Percentiles rank a stretch among this genome's conserved stretches.
Evolutionary conservation across 2,329 filamentous ascomycete genomes (phyloP).

Genomic region (Colletotrichum orbiculare): DNA sequence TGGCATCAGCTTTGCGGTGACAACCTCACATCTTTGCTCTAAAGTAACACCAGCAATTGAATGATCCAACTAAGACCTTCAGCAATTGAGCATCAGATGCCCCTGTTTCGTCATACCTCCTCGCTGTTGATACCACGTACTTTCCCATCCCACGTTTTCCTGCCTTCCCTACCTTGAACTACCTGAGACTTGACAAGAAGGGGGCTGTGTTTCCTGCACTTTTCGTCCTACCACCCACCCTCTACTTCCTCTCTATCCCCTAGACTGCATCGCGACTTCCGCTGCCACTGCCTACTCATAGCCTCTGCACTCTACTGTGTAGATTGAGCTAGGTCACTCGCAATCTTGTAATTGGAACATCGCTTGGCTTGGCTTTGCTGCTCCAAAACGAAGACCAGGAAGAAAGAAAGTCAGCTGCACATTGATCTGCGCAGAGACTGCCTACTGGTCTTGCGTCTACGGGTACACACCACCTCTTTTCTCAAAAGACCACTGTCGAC

Average conservation of each 20-base stretch:
- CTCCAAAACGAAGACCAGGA: no score
- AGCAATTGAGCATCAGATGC: slow-evolving; percentile 1
- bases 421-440: slow-evolving; percentile 21
- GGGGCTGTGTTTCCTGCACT: slow-evolving; percentile 33
- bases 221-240: slow-evolving; percentile 27
- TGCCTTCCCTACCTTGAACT: slow-evolving; percentile 2
- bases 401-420: no score
- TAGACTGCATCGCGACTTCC: no score
- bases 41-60: no score
- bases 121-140: background rate
- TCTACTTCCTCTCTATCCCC: background rate
- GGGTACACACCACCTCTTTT: slow-evolving; percentile 26
- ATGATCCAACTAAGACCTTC: background rate
- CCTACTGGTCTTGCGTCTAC: slow-evolving; percentile 25
- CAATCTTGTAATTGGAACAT: slow-evolving; percentile 20
- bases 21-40: no score
- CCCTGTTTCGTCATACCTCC: slow-evolving; percentile 25
- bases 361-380: background rate
- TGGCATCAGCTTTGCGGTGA: no score
- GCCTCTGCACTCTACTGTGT: no score
- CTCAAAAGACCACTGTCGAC: slow-evolving; percentile 4
- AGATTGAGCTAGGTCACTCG: no score
- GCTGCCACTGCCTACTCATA: no score
- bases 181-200: slow-evolving; percentile 27
- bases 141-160: slow-evolving; percentile 27